Base-by-base conservation (phyloP, 2,329 filamentous ascomycete genomes). In the Alternaria atra region DNA sequence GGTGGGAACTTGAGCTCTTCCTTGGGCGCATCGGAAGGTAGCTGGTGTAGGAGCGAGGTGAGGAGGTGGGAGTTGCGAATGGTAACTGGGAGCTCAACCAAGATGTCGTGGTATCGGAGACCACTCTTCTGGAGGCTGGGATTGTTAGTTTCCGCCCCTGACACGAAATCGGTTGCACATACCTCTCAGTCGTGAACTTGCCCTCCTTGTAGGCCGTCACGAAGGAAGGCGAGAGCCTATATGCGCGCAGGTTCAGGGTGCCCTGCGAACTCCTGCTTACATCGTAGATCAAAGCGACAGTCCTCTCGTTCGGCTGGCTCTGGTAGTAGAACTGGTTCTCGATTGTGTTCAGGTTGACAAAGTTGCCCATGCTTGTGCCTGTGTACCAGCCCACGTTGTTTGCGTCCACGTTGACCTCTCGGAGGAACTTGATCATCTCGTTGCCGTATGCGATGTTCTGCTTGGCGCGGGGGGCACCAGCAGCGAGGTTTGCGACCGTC, bases 341-440 rank as follows among this genome's bases (percentile, higher is more conserved):
- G 81, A 99, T 92, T 78, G 97, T 94, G 84, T 91, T 92, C 77
- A 91, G 81, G 85, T 94, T 97, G 85, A 98, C 87, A 73, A 98
- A 98, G 86, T 97, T 98, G 81, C 95, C 95, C 92, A 99, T 96
- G 80, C 93, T 97, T 66, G 94, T 93, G 84, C 93, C 97, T 61
- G 93, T 97, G 84, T 99, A 99, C 94, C 94, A 99, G 74, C 95
- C 95, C 62, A 97, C 93, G 75, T 93, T 96, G 85, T 98, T 97
- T 69, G 95, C 95, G 80, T 99, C 95, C 61, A 98, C 92, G 80
- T 98, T 99, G 76, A 99, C 95, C 82, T 98, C 95, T 80, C 94
- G 91, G 66, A 98, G 84, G 81, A 95, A 93, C 77, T 93, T 91
- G 81, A 99, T 94, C 94, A 98, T 98, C 82, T 99, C 95, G 69